phyloP scores from a whole-genome alignment of 108 stramenopile genomes.

The Pseudonitzschia delicatissima region DNA sequence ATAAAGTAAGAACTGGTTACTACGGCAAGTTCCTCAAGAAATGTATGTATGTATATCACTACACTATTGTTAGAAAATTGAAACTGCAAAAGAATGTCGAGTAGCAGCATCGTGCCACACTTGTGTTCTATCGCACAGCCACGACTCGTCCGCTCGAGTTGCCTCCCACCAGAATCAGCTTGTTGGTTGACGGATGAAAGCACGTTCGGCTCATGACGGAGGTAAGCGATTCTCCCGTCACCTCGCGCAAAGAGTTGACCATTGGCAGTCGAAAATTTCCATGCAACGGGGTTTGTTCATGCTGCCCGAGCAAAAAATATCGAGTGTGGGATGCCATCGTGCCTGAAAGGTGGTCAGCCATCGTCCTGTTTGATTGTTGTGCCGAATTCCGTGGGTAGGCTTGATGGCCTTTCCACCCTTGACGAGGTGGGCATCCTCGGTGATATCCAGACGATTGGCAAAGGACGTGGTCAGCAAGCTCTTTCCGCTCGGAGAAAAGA shows the following conservation, averaged over 20 bases:
- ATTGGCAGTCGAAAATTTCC: conserved; percentile 57
- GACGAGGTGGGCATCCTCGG: conserved; percentile 49
- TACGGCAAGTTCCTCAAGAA: no score
- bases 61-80: no score
- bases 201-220: conserved; percentile 81
- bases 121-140: conserved; percentile 58
- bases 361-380: conserved; percentile 82
- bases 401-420: conserved; percentile 28
- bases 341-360: conserved; percentile 84
- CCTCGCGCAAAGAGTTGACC: conserved; percentile 44
- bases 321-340: conserved; percentile 63
- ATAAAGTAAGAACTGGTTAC: neutral
- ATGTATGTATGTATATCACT: no score
- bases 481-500: conserved; percentile 72
- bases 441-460: conserved; percentile 59
- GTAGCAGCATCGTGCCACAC: no score
- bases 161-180: conserved; percentile 65
- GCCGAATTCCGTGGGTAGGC: conserved; percentile 52
- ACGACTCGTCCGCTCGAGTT: conserved; percentile 78
- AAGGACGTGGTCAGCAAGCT: conserved; percentile 61
- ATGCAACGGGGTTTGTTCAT: conserved; percentile 73
- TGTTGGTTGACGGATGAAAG: conserved; percentile 71
- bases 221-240: conserved; percentile 63
- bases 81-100: no score
- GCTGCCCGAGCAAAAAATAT: conserved; percentile 74